Base-by-base conservation (phyloP, 441 rosid genomes). In the Manihot esculenta region DNA sequence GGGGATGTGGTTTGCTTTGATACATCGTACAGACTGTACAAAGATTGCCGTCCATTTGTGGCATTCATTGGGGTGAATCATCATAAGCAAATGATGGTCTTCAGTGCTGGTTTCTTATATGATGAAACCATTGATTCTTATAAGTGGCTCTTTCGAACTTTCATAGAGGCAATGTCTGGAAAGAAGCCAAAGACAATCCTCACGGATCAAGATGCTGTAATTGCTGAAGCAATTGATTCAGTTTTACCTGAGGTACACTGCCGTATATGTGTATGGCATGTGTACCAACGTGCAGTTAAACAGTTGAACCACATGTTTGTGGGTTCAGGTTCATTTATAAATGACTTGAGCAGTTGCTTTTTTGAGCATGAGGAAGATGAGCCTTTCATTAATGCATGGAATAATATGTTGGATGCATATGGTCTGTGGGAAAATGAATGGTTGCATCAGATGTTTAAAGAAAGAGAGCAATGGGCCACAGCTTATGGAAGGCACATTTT, bases 141-240 rank as follows among this genome's bases (percentile, higher is more conserved):
- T 51, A 71, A 74, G 77, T 74, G 78, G 83, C 50, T 74, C 2
- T 74, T 80, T 71, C 63, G 0, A 68, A 74, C 76, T 66, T 80
- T 77, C 58, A 10, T 73, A 1, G 64, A 57, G 47, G 75, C 68
- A 41, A 76, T 71, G 77, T 63, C 78, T 55, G 72, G 76, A 30
- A 72, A 80, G 47, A 76, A 48, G 62, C 77, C 77, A 1, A 73
- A 47, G 65, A 73, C 83, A 15, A 70, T 79, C 48, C 73, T 76
- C 33, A 66, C 80, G 2, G 78, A 76, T 69, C 77, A 76, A 73
- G 77, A 72, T 66, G 66, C 57, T 10, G 59, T n/a, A 70, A 56
- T 79, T 45, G 64, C 68, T 30, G 76, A 75, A 59, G 76, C 72
- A 12, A 61, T 71, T 26, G 42, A 45, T 27, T 58, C 33, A 1